A percentile compares a stretch with the other conserved stretches of the same genome.
Evolutionary conservation across 148 eudicot genomes (phyloP).

Genomic region (Vaccinium macrocarpon): DNA sequence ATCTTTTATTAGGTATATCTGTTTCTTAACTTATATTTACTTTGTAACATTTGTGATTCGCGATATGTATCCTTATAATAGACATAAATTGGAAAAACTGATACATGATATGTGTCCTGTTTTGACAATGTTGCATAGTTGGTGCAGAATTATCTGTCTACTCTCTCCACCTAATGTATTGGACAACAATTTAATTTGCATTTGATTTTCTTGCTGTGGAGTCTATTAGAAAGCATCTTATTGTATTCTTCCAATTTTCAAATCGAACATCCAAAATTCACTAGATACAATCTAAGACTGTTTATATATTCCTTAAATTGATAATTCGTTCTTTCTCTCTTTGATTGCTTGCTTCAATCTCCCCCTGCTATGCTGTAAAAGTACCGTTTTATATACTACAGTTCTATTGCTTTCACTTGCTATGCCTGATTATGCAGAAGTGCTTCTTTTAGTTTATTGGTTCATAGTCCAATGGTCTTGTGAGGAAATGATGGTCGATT

Average conservation of each 20-base stretch:
- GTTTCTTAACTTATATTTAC: neutral
- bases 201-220: neutral
- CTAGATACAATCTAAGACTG: neutral
- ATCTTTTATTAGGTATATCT: neutral
- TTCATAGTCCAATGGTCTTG: neutral
- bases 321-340: neutral
- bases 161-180: neutral
- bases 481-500: neutral
- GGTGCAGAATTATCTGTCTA: neutral
- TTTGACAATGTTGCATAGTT: neutral
- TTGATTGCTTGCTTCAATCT: too few relatives aligned
- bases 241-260: neutral
- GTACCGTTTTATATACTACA: neutral
- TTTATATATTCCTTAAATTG: neutral
- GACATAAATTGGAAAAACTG: neutral
- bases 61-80: neutral
- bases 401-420: neutral
- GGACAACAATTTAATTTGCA: neutral
- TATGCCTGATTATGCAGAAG: neutral
- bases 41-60: neutral
- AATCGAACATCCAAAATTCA: neutral
- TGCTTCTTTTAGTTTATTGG: neutral
- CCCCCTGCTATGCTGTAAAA: neutral
- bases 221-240: neutral
- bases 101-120: neutral